Conservation (phyloP, 2,329 filamentous ascomycete genomes). For the Fusarium solani-melongenae region DNA sequence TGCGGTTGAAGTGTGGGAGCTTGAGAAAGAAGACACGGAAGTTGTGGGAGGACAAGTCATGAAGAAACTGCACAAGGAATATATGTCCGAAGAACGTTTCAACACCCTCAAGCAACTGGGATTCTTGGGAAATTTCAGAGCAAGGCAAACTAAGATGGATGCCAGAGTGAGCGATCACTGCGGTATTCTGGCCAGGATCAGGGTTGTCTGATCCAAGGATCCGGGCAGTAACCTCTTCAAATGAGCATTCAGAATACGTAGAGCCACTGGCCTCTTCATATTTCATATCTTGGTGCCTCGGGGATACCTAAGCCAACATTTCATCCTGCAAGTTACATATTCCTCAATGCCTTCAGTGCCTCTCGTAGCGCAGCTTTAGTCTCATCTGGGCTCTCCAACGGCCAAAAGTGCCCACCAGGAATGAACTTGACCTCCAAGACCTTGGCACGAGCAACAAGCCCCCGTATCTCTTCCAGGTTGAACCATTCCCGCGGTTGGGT, state of each 20-base stretch:
- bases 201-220: not conserved
- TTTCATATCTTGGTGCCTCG: not conserved
- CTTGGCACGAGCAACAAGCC: not conserved
- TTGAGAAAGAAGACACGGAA: not conserved
- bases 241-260: not conserved
- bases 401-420: not conserved
- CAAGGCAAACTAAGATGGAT: not conserved
- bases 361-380: not conserved
- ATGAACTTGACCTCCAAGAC: not conserved
- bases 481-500: conserved; percentile 10
- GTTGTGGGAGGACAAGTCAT: not conserved
- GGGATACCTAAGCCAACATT: not conserved
- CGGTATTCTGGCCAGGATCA: conserved; percentile 2
- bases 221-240: not conserved
- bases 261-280: accelerated
- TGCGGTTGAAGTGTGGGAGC: not conserved
- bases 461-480: not conserved
- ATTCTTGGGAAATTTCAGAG: not conserved
- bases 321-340: not conserved
- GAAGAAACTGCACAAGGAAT: not conserved
- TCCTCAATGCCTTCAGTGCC: not conserved
- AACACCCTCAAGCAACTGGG: not conserved
- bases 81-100: not conserved
- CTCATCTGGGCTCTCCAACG: not conserved
- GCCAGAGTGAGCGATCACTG: conserved; percentile 6